Evolutionary conservation across 805 yeast species (phyloP).

Genomic region (Jamesozyma jinghongensis): DNA sequence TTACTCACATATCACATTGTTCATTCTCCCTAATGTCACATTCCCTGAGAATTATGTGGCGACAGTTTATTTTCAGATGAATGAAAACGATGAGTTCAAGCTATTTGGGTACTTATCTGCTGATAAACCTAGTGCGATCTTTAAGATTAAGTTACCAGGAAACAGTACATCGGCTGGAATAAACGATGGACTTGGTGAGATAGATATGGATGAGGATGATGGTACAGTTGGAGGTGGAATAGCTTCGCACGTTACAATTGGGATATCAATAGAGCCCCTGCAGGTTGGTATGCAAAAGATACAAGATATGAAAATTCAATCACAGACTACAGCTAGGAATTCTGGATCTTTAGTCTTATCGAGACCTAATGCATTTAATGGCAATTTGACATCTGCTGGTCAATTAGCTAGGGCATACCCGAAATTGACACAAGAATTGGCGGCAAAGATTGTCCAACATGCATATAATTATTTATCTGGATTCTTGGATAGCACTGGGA

Average conservation of each 20-base stretch:
- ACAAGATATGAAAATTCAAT: constrained; percentile 33
- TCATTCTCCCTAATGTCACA: constrained; percentile 73
- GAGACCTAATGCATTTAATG: constrained; percentile 16
- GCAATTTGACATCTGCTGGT: constrained; percentile 22
- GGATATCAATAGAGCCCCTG: constrained; percentile 84
- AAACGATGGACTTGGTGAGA: constrained; percentile 42
- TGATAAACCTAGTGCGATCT: constrained; percentile 84
- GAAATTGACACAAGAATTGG: constrained; percentile 48
- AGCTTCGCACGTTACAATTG: constrained; percentile 41
- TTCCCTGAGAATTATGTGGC: constrained; percentile 70
- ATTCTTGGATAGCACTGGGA: constrained; percentile 71
- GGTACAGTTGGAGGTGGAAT: constrained; percentile 12
- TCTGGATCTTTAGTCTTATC: constrained; percentile 22
- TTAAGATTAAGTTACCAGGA: constrained; percentile 48
- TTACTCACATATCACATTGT: constrained; percentile 68
- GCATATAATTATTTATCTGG: constrained; percentile 88
- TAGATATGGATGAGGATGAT: constrained; percentile 47
- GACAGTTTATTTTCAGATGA: constrained; percentile 78
- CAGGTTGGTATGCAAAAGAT: constrained; percentile 54
- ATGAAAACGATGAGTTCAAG: constrained; percentile 47
- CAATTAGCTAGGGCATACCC: constrained; percentile 32
- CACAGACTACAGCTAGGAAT: constrained; percentile 5
- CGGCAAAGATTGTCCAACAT: constrained; percentile 81
- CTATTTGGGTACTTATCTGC: constrained; percentile 55
- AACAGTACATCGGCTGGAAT: background rate